These are phyloP conservation scores for Trichodelitschia bisporula DNA, from an alignment of 495 filamentous ascomycete species.

Conservation along the genomic window DNA sequence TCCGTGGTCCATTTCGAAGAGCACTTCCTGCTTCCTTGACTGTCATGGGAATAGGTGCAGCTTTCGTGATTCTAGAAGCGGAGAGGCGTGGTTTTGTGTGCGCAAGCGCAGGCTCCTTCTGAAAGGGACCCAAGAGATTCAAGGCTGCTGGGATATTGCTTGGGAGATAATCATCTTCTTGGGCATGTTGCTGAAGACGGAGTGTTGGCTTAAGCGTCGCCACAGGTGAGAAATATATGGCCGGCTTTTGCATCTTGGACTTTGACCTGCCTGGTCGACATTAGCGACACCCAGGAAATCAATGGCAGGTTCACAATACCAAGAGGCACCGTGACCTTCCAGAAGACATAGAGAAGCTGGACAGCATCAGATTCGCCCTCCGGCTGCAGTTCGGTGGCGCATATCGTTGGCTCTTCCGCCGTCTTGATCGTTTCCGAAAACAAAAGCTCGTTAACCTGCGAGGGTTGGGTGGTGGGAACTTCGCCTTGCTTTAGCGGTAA, in stretches of 20 bases:
- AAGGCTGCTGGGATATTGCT: slow-evolving; percentile 48
- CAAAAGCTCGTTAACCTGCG: slow-evolving; percentile 28
- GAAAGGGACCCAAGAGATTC: slow-evolving; percentile 61
- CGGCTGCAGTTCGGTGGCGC: slow-evolving; percentile 25
- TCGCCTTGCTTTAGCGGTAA: slow-evolving; percentile 12
- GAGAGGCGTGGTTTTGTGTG: slow-evolving; percentile 54
- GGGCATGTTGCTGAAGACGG: slow-evolving; percentile 19
- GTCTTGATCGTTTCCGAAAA: slow-evolving; percentile 35
- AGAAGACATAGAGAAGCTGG: slow-evolving; percentile 42
- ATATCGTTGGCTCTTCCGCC: slow-evolving; percentile 33
- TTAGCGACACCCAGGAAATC: too few relatives aligned
- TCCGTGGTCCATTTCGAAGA: slow-evolving; percentile 31
- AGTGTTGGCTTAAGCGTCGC: slow-evolving; percentile 38
- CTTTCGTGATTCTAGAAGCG: slow-evolving; percentile 51
- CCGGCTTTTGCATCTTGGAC: slow-evolving; percentile 53
- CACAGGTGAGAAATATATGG: slow-evolving; percentile 49
- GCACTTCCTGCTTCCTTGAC: slow-evolving; percentile 35
- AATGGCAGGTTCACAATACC: too few relatives aligned
- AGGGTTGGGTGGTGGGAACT: slow-evolving; percentile 3
- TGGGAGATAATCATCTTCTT: slow-evolving; percentile 51
- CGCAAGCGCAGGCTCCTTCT: slow-evolving; percentile 36
- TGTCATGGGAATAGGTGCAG: slow-evolving; percentile 36
- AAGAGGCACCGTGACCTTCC: slow-evolving; percentile 59
- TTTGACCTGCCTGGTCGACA: slow-evolving; percentile 44
- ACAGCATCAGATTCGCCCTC: slow-evolving; percentile 6